A percentile compares a stretch with the other conserved stretches of the same genome.
phyloP scores from a whole-genome alignment of 257 asterid genomes.

The Solanum boliviense region DNA sequence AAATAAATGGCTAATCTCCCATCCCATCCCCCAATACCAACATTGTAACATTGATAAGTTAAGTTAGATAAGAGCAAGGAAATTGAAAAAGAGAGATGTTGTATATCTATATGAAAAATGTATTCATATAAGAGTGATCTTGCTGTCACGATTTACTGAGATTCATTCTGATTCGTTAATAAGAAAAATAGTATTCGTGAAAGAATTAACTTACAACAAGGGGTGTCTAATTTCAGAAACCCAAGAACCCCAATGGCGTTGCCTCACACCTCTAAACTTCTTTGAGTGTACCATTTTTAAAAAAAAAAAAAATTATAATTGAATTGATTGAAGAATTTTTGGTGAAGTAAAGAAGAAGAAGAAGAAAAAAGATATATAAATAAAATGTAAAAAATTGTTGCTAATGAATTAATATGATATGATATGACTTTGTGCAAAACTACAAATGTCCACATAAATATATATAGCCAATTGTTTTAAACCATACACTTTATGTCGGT shows the following conservation, averaged over 20 bases:
- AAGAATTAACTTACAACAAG: conserved; percentile 37
- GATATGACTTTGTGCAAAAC: background rate
- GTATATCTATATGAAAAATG: background rate
- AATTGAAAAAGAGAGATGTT: background rate
- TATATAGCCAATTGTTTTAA: background rate
- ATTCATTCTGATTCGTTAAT: background rate
- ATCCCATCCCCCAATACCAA: too few relatives aligned
- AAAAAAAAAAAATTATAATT: background rate
- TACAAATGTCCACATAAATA: background rate
- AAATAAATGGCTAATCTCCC: too few relatives aligned
- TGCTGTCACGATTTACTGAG: background rate
- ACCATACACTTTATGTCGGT: background rate
- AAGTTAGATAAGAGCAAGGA: background rate
- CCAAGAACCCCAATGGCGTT: conserved; percentile 98
- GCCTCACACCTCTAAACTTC: conserved; percentile 87
- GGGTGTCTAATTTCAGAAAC: conserved; percentile 96
- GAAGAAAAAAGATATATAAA: background rate
- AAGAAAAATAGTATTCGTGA: background rate
- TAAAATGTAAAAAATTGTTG: background rate
- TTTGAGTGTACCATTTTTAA: conserved; percentile 43
- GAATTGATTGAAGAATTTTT: background rate
- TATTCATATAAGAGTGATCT: background rate
- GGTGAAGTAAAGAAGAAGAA: background rate
- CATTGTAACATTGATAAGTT: background rate
- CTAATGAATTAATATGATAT: background rate